Percentiles rank a stretch among this genome's conserved stretches.
phyloP scores from a whole-genome alignment of 208 protist species.

The Porcisia hertigi region DNA sequence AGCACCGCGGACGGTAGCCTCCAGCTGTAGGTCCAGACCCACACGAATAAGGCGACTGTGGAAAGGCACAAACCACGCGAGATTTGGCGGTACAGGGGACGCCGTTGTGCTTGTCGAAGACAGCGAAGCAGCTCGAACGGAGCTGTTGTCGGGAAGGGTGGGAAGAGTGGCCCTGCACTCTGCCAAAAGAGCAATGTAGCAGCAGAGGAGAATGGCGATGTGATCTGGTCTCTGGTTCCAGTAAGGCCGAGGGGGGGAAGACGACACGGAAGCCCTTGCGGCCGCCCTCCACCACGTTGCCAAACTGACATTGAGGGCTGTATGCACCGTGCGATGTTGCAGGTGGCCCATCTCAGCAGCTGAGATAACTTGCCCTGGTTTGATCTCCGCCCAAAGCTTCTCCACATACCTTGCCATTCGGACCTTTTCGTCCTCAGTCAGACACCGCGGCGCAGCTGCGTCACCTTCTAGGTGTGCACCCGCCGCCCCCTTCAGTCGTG shows the following conservation, averaged over 20 bases:
- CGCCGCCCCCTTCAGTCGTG: too few species aligned
- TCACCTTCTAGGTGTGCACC: background rate
- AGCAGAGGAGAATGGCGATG: background rate
- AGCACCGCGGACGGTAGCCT: constrained; percentile 1
- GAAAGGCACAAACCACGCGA: constrained; percentile 22
- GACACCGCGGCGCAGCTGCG: background rate
- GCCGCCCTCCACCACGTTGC: constrained; percentile 7
- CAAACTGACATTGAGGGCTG: constrained; percentile 14
- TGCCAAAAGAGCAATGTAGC: constrained; percentile 5
- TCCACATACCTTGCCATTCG: constrained; percentile 5
- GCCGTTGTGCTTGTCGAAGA: background rate
- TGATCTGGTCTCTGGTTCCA: constrained; percentile 2
- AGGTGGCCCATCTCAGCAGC: constrained; percentile 1
- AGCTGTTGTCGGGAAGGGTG: background rate
- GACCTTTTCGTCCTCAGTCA: background rate
- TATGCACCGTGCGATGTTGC: constrained; percentile 16
- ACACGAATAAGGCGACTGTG: constrained; percentile 20
- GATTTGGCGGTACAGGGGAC: background rate
- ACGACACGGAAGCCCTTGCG: background rate
- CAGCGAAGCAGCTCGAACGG: background rate
- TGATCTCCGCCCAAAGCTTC: background rate
- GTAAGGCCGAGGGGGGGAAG: background rate
- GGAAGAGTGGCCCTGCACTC: constrained; percentile 5
- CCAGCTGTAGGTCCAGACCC: constrained; percentile 25
- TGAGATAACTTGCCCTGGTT: background rate